These are phyloP conservation scores for Taphrina populina DNA, from an alignment of 1,139 yeast species.

Conservation along the genomic window DNA sequence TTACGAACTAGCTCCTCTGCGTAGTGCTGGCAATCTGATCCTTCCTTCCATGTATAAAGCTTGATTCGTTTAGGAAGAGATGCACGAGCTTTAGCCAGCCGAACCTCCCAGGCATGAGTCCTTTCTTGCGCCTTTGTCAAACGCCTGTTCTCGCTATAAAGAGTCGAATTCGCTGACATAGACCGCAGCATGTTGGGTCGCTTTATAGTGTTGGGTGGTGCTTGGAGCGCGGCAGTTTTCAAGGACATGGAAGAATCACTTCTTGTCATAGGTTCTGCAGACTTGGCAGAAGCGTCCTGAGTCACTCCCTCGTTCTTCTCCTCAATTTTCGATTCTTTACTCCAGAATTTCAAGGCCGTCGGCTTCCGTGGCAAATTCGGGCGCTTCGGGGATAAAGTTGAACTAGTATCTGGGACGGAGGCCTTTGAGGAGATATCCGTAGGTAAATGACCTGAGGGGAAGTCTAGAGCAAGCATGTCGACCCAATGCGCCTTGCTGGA, in stretches of 20 bases:
- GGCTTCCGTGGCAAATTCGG: slow-evolving; percentile 28
- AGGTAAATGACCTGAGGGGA: not conserved
- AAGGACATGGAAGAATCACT: not conserved
- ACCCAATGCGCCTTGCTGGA: slow-evolving; percentile 6
- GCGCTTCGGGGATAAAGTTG: not conserved
- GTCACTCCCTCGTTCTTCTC: not conserved
- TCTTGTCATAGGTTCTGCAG: not conserved
- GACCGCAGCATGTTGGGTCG: slow-evolving; percentile 6
- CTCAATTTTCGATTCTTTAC: not conserved
- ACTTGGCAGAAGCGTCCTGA: not conserved
- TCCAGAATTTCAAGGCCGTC: slow-evolving; percentile 19
- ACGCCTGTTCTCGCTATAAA: slow-evolving; percentile 16
- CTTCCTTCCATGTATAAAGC: slow-evolving; percentile 27
- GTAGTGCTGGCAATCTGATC: slow-evolving; percentile 15
- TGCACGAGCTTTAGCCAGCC: slow-evolving; percentile 18
- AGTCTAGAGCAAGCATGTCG: not conserved
- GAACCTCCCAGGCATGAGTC: slow-evolving; percentile 25
- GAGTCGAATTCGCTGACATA: slow-evolving; percentile 8
- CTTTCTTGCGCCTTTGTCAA: slow-evolving; percentile 12
- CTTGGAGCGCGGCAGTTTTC: not conserved
- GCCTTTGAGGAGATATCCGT: not conserved
- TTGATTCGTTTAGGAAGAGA: slow-evolving; percentile 13
- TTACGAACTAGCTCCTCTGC: slow-evolving; percentile 13
- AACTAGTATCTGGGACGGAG: not conserved
- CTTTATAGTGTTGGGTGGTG: not conserved